These are phyloP conservation scores for Yarrowia yakushimensis DNA, from an alignment of 805 yeast genomes.

Conservation along the genomic window DNA sequence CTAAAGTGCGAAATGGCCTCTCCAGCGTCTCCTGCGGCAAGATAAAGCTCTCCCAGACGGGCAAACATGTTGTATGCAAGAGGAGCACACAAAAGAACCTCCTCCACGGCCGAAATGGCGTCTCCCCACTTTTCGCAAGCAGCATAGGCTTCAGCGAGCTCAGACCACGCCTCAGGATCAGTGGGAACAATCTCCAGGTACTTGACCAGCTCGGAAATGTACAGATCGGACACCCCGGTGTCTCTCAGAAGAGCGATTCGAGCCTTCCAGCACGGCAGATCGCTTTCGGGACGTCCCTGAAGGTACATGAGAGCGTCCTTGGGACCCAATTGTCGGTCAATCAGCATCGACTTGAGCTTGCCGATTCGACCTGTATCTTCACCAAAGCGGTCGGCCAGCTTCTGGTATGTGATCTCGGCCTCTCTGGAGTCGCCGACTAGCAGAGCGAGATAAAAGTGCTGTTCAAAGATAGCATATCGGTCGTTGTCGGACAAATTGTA, in stretches of 20 bases:
- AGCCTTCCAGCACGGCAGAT: slow-evolving; percentile 36
- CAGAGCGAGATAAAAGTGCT: slow-evolving; percentile 65
- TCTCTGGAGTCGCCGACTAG: slow-evolving; percentile 62
- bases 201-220: slow-evolving; percentile 52
- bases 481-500: slow-evolving; percentile 41
- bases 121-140: slow-evolving; percentile 60
- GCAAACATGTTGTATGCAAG: slow-evolving; percentile 64
- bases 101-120: slow-evolving; percentile 65
- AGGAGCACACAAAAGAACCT: slow-evolving; percentile 65
- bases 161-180: slow-evolving; percentile 77
- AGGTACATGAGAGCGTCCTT: slow-evolving; percentile 42
- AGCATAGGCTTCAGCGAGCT: slow-evolving; percentile 63
- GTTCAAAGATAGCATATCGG: slow-evolving; percentile 60
- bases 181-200: slow-evolving; percentile 64
- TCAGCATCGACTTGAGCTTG: slow-evolving; percentile 51
- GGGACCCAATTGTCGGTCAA: slow-evolving; percentile 52
- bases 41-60: slow-evolving; percentile 53
- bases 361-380: slow-evolving; percentile 53
- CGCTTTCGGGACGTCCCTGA: slow-evolving; percentile 36
- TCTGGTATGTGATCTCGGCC: slow-evolving; percentile 64
- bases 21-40: slow-evolving; percentile 28
- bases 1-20: slow-evolving; percentile 49
- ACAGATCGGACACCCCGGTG: slow-evolving; percentile 40
- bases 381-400: slow-evolving; percentile 65
- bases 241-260: slow-evolving; percentile 35